Percentiles rank a stretch among this genome's conserved stretches.
These are phyloP conservation scores for Eucalyptus guilfoylei DNA, from an alignment of 345 rosid genomes.

Conservation along the genomic window DNA sequence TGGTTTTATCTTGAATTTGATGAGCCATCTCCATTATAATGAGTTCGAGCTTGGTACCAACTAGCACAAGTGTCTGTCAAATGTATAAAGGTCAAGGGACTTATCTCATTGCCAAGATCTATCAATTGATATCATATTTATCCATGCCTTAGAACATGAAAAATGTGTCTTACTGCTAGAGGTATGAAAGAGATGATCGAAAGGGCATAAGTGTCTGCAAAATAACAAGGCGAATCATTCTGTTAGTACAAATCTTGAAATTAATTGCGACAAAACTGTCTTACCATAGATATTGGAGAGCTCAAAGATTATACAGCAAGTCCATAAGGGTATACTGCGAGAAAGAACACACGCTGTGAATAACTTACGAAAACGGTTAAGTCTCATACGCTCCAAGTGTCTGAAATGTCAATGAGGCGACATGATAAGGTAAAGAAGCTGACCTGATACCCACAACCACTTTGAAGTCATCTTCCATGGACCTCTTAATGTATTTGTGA, in stretches of 20 bases:
- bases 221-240: not conserved
- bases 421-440: not conserved
- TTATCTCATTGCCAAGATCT: not conserved
- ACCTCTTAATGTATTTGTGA: slow-evolving; percentile 37
- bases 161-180: slow-evolving; percentile 3
- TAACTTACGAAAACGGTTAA: not conserved
- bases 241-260: not conserved
- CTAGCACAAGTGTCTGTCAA: slow-evolving; percentile 13
- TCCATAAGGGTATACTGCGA: slow-evolving; percentile 25
- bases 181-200: slow-evolving; percentile 12
- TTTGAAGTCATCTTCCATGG: slow-evolving; percentile 47
- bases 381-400: not conserved
- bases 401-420: not conserved
- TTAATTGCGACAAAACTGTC: not conserved
- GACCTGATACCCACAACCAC: slow-evolving; percentile 47
- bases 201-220: slow-evolving; percentile 14
- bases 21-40: slow-evolving; percentile 35
- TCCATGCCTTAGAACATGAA: not conserved
- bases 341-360: not conserved
- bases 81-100: not conserved
- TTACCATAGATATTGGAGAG: slow-evolving; percentile 14
- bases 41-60: slow-evolving; percentile 26
- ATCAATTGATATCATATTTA: not conserved
- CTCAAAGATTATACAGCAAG: slow-evolving; percentile 14
- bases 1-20: slow-evolving; percentile 19